Evolutionary conservation across 1,139 yeast species (phyloP).

Genomic region (Pichia norvegensis): DNA sequence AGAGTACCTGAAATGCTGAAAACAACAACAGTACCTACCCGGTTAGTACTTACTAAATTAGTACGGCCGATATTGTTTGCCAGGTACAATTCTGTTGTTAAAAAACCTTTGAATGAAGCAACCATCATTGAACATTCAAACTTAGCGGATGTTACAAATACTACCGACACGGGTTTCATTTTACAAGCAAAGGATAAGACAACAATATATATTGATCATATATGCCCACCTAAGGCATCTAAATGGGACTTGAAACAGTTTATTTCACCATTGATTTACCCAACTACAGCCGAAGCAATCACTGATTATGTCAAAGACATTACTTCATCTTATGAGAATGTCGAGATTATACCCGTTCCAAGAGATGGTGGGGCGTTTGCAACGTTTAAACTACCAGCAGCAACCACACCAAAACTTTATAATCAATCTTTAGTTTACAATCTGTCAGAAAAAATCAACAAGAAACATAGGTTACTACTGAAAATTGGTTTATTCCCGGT

Average conservation of each 20-base stretch:
- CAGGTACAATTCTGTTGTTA: background rate
- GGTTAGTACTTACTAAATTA: background rate
- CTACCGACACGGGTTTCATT: constrained; percentile 53
- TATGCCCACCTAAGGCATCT: constrained; percentile 35
- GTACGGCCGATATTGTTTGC: background rate
- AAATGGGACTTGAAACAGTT: constrained; percentile 26
- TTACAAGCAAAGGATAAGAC: constrained; percentile 46
- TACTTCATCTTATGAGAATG: constrained; percentile 16
- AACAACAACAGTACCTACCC: background rate
- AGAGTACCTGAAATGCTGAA: background rate
- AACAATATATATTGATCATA: constrained; percentile 46
- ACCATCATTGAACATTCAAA: constrained; percentile 18
- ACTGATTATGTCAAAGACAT: constrained; percentile 20
- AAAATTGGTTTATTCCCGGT: constrained; percentile 58
- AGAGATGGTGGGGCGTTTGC: constrained; percentile 95
- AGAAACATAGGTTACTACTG: constrained; percentile 27
- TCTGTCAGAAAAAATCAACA: constrained; percentile 30
- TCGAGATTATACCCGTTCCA: constrained; percentile 54
- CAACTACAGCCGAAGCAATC: constrained; percentile 22
- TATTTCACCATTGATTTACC: constrained; percentile 22
- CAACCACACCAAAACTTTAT: constrained; percentile 41
- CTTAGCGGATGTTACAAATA: constrained; percentile 38
- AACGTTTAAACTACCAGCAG: constrained; percentile 55
- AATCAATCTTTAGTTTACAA: constrained; percentile 44
- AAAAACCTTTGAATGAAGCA: constrained; percentile 15